These are phyloP conservation scores for Lecanicillium sp. DNA, from an alignment of 2,329 filamentous ascomycete species.

Conservation along the genomic window DNA sequence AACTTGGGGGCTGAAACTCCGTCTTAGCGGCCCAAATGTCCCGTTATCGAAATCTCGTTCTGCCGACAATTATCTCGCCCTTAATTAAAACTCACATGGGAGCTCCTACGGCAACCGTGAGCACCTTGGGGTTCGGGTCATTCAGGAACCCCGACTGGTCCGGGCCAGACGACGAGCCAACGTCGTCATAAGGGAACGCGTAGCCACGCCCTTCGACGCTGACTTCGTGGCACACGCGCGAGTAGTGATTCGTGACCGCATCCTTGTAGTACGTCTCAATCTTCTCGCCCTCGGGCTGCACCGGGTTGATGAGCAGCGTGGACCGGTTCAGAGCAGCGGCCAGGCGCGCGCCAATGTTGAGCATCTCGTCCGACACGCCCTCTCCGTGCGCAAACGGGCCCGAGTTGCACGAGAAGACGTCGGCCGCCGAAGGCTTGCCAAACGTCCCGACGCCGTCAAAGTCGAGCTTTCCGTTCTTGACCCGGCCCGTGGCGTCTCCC, in stretches of 20 bases:
- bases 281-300: slow-evolving; percentile 44
- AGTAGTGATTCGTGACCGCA: slow-evolving; percentile 57
- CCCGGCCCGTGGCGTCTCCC: slow-evolving; percentile 39
- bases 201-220: slow-evolving; percentile 56
- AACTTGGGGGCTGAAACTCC: too few species aligned
- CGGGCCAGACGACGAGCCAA: slow-evolving; percentile 41
- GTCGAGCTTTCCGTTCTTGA: slow-evolving; percentile 26
- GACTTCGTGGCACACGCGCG: slow-evolving; percentile 54
- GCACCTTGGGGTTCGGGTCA: slow-evolving; percentile 44
- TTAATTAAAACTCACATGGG: slow-evolving; percentile 15
- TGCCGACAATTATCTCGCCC: too few species aligned
- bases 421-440: slow-evolving; percentile 35
- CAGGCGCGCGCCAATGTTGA: slow-evolving; percentile 64
- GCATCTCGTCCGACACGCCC: slow-evolving; percentile 36
- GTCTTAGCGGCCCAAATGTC: too few species aligned
- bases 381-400: slow-evolving; percentile 46
- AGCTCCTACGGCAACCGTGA: slow-evolving; percentile 50
- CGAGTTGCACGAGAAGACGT: slow-evolving; percentile 46
- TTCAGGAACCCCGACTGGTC: slow-evolving; percentile 58
- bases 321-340: slow-evolving; percentile 69
- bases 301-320: slow-evolving; percentile 49
- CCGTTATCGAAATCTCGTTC: too few species aligned
- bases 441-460: slow-evolving; percentile 33
- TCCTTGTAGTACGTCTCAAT: slow-evolving; percentile 45
- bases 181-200: slow-evolving; percentile 67